Evolutionary conservation across 2,329 filamentous ascomycete species (phyloP).

Genomic region (Pseudopyrenochaeta lycopersici): DNA sequence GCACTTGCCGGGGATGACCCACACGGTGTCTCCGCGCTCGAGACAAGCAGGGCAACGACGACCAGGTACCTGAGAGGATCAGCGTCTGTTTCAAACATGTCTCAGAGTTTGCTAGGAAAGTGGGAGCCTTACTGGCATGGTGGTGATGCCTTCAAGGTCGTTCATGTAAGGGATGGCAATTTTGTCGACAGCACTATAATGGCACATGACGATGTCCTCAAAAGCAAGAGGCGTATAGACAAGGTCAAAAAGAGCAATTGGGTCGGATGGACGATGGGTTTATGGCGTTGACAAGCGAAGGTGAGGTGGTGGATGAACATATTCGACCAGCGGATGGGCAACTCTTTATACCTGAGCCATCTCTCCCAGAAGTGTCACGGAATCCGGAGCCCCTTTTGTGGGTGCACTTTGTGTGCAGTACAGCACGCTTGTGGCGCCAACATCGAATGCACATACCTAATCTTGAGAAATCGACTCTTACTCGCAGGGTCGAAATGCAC

Average conservation of each 20-base stretch:
- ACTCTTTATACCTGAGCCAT: constrained; percentile 19
- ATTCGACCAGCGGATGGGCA: background rate
- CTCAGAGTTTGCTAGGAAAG: no score
- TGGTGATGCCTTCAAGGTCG: constrained; percentile 40
- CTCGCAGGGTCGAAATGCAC: constrained; percentile 12
- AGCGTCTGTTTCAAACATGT: background rate
- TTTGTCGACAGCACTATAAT: constrained; percentile 33
- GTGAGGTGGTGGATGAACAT: constrained; percentile 1
- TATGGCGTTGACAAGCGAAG: background rate
- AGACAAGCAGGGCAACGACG: constrained; percentile 51
- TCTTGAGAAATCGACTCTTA: constrained; percentile 19
- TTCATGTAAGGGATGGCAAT: constrained; percentile 38
- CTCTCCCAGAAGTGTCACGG: constrained; percentile 4
- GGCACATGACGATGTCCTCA: constrained; percentile 32
- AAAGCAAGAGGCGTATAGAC: background rate
- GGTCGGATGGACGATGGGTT: constrained; percentile 2
- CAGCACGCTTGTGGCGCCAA: constrained; percentile 27
- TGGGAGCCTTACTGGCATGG: constrained; percentile 42
- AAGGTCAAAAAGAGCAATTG: background rate
- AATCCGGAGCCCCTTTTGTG: constrained; percentile 1
- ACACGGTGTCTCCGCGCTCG: constrained; percentile 51
- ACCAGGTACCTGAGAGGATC: constrained; percentile 45
- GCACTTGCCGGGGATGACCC: constrained; percentile 52
- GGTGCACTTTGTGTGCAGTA: constrained; percentile 10
- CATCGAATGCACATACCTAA: constrained; percentile 17